Conservation (phyloP, 371 early-diverging fungal species). For the Syncephalis plumigaleata region DNA sequence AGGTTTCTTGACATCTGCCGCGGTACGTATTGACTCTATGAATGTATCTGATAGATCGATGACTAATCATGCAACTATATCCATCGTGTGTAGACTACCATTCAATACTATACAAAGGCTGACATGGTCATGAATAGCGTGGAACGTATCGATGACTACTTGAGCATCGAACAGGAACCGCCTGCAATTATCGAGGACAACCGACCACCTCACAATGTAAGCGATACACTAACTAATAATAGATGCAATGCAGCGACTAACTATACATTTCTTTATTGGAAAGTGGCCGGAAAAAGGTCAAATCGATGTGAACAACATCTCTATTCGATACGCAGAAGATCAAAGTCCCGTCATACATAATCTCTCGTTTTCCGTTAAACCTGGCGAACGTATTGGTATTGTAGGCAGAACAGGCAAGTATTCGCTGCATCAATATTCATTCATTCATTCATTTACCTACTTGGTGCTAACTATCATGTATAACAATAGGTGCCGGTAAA, state of each 20-base stretch:
- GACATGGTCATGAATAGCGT: conserved; percentile 40
- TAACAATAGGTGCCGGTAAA: conserved; percentile 39
- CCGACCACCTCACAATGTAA: conserved; percentile 12
- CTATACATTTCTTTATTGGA: too few relatives aligned
- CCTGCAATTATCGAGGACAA: conserved; percentile 14
- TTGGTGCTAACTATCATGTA: not conserved
- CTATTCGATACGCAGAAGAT: conserved; percentile 46
- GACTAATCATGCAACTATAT: too few relatives aligned
- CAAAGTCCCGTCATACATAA: conserved; percentile 46
- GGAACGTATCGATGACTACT: conserved; percentile 51
- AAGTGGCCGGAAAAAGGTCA: conserved; percentile 58
- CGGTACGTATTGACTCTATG: conserved; percentile 8
- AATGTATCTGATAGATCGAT: conserved; percentile 39
- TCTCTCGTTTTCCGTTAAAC: conserved; percentile 14
- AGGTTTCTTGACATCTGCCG: conserved; percentile 15
- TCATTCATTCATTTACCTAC: not conserved
- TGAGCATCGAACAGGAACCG: conserved; percentile 39
- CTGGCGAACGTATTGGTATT: conserved; percentile 20
- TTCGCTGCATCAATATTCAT: not conserved
- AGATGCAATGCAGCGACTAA: not conserved
- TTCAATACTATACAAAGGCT: conserved; percentile 55
- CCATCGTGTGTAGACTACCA: conserved; percentile 28
- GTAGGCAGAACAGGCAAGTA: conserved; percentile 13
- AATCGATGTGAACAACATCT: conserved; percentile 39
- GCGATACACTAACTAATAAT: conserved; percentile 1